Evolutionary conservation across 306 rosid genomes (phyloP).

Genomic region (Ochetophila trinervis): DNA sequence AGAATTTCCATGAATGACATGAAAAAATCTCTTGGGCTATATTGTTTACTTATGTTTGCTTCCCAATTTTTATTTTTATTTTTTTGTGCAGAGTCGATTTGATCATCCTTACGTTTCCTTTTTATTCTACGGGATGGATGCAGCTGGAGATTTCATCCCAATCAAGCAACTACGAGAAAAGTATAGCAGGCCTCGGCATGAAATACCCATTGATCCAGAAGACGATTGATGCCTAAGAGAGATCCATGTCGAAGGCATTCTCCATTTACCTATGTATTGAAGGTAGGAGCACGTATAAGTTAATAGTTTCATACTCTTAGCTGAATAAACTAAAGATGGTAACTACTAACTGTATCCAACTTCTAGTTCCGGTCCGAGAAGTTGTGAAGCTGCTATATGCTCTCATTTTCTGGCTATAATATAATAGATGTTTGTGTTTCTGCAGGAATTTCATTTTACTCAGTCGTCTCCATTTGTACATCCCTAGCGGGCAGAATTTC

Average conservation of each 20-base stretch:
- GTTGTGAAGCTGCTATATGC: not conserved
- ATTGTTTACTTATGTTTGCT: conserved; percentile 3
- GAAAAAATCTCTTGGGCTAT: not conserved
- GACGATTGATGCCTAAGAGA: conserved; percentile 45
- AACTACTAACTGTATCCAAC: not conserved
- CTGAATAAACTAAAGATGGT: too few relatives aligned
- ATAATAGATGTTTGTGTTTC: not conserved
- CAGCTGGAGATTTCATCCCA: conserved; percentile 92
- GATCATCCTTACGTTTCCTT: conserved; percentile 88
- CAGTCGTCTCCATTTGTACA: not conserved
- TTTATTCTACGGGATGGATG: conserved; percentile 84
- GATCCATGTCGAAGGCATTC: not conserved
- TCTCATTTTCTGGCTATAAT: not conserved
- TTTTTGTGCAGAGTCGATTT: conserved; percentile 70
- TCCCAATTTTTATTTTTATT: conserved; percentile 16
- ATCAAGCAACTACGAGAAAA: conserved; percentile 87
- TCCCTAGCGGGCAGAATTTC: not conserved
- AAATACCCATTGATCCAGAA: conserved; percentile 59
- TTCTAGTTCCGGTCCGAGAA: not conserved
- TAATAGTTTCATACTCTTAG: not conserved
- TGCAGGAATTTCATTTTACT: not conserved
- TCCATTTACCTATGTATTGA: not conserved
- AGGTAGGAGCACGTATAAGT: not conserved
- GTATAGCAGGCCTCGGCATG: conserved; percentile 72
- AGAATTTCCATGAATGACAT: not conserved